Base-by-base conservation (phyloP, 1,139 yeast species). In the Ogataea hybrid region DNA sequence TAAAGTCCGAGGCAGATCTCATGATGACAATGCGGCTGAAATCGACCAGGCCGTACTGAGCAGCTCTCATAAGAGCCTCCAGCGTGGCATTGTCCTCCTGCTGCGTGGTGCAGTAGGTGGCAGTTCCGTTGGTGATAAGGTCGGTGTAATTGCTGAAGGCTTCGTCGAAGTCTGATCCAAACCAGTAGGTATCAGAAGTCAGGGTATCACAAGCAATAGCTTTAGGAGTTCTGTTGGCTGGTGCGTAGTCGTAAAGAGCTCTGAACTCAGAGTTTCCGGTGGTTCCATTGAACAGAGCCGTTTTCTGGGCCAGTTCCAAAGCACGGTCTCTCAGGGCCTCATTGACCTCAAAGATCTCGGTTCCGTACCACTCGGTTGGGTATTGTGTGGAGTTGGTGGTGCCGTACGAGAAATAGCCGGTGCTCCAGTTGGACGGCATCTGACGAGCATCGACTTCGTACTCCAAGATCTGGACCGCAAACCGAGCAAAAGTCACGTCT, bases 61-160 rank as follows among this genome's bases (percentile, higher is more conserved):
- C 75, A 56, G 75, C 70, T 64, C 87, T 74, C 32, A 76, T 57
- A 46, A 80, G 62, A 3, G 80, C 78, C 59, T 80, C 84, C 54
- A 80, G 71, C 10, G 82, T 69, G 25, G 86, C 86, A 56, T 79
- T 77, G 58, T 81, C 86, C 62, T 81, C 87, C 62, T 79, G 84
- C 42, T 83, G 84, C 36, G 84, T 76, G 25, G 81, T 60, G 61
- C 84, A 77, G 66, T 79, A 81, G 23, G 63, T 65, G 18, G 79
- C 83, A 35, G 82, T 70, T 36, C 79, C 80, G 54, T 81, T 81
- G 48, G 84, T 74, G 60, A 79, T 62, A 50, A 78, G 56, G 22
- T 56, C 49, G 25, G 82, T 70, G 56, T 67, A 75, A 57, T 69
- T 68, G 25, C 69, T 58, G 57, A 78, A 77, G 52, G 77, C 68